Base-by-base conservation (phyloP, 2,329 filamentous ascomycete genomes). In the Magnaporthiopsis incrustans region DNA sequence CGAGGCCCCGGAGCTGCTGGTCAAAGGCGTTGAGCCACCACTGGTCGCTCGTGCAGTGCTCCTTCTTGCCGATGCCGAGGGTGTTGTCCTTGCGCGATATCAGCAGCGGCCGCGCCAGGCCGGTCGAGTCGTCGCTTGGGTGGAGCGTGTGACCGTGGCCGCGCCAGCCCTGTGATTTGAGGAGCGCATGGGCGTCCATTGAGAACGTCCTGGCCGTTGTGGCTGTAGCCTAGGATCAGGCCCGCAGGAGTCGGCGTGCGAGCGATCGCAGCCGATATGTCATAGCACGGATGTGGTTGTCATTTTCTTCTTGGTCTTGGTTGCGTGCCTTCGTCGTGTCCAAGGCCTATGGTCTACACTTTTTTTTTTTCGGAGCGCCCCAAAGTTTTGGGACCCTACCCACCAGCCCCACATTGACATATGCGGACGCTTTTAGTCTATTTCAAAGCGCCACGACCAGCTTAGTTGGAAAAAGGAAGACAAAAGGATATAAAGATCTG, bases 11-110 rank as follows among this genome's bases (percentile, higher is more conserved):
- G 68, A 97, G 79, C 64, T 93, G 92, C 73, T 92, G 88, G 76
- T 98, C 94, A 69, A 97, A 97, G 14, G 95, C 95, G 65, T 91
- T 89, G 76, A 97, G 82, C 95, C 95, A 99, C 95, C 95, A 99
- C 74, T 97, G 92, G 73, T 97, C 94, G 69, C 82, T 85, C 27
- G 83, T 85, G 67, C 82, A 82, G 67, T 86, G 83, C 65, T 82
- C 80, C 74, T 91, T 92, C 73, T 90, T 87, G 64, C 94, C 94
- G 6, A 98, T 80, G 30, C 94, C 94, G 63, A 90, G 82, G 33
- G 84, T 89, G 75, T 96, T 90, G 70, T 88, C 83, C 76, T 96
- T 96, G 70, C 90, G 89, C 65, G 89, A 87, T 64, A 97, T 84
- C 53, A 96, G 86, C 33, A 98, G 83, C 6, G 94, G 94, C 70